Base-by-base conservation (phyloP, 805 yeast species). In the Citeromyces matritensis region DNA sequence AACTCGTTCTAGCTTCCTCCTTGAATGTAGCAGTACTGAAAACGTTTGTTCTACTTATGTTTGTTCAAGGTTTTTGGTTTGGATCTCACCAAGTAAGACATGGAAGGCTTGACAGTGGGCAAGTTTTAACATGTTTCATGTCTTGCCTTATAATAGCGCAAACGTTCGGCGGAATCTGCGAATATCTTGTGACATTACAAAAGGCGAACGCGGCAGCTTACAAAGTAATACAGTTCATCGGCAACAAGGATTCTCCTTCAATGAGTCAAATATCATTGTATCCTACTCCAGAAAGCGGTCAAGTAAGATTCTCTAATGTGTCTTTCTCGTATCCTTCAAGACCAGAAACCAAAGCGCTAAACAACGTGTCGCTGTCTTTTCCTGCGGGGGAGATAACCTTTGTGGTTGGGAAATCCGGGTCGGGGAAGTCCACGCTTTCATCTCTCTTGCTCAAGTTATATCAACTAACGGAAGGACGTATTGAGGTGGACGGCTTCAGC, bases 41-140 rank as follows among this genome's bases (percentile, higher is more conserved):
- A 41, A 53, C 67, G 15, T 40, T 86, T 4, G 63, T 77, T 0
- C 56, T 83, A 25, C 47, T 73, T 45, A 75, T 85, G 73, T 85
- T 88, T 57, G 80, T 86, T 3, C 95, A 83, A 51, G 93, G 88
- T 0, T 81, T 91, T 43, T 85, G 94, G 83, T 88, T 78, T 54
- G 99, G 97, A 2, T 67, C 77, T 19, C 61, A 60, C 29, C 64
- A 81, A 58, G 75, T 84, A 3, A 50, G 53, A 24, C 49, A 53
- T 4, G 69, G 71, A 0, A 58, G 64, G 6, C 46, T 74, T 9
- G 42, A 57, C 1, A 55, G 83, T 2, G 77, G 81, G 9, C 64
- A 72, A 26, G 82, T 88, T 0, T 56, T 91, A 31, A 77, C 95
- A 0, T 79, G 94, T 26, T 84, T 91, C 42, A 73, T 83, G 40